These are phyloP conservation scores for Chytriomyces confervae DNA, from an alignment of 192 early-diverging fungal species.

Conservation along the genomic window DNA sequence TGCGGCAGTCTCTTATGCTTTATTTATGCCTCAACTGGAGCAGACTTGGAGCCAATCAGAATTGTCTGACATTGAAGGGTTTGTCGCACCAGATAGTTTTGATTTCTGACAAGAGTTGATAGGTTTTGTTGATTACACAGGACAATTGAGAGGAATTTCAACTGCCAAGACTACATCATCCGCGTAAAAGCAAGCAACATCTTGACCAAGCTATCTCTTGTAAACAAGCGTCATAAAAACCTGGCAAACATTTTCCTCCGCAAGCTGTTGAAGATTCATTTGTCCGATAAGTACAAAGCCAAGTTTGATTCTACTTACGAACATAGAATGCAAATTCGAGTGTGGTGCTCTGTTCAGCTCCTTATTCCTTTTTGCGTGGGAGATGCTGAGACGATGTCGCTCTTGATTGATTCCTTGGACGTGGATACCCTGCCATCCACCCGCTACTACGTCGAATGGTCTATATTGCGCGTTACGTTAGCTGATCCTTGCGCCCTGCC, in stretches of 20 bases:
- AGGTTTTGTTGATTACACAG: constrained; percentile 24
- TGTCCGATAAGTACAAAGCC: constrained; percentile 16
- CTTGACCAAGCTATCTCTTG: constrained; percentile 46
- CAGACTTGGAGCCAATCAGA: neutral
- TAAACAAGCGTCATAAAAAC: constrained; percentile 23
- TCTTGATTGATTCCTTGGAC: constrained; percentile 43
- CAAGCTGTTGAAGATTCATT: constrained; percentile 9
- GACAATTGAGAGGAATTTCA: constrained; percentile 52
- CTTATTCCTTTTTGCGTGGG: constrained; percentile 7
- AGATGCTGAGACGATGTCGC: neutral
- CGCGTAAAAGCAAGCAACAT: constrained; percentile 57
- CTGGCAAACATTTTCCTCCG: constrained; percentile 36
- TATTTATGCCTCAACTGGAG: constrained; percentile 14
- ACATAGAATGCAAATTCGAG: constrained; percentile 47
- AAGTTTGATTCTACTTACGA: constrained; percentile 37
- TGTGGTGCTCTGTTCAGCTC: constrained; percentile 53
- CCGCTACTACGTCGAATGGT: constrained; percentile 58
- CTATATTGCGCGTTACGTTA: constrained; percentile 32
- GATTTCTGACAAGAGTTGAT: neutral
- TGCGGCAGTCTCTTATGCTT: constrained; percentile 47
- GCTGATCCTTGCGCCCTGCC: no score
- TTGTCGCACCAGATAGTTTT: neutral
- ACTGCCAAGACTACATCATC: constrained; percentile 57
- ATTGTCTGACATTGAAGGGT: neutral
- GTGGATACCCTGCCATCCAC: constrained; percentile 51